Percentiles rank a stretch among this genome's conserved stretches.
Conservation (phyloP, 116 monocot species). For the Posidonia oceanica region DNA sequence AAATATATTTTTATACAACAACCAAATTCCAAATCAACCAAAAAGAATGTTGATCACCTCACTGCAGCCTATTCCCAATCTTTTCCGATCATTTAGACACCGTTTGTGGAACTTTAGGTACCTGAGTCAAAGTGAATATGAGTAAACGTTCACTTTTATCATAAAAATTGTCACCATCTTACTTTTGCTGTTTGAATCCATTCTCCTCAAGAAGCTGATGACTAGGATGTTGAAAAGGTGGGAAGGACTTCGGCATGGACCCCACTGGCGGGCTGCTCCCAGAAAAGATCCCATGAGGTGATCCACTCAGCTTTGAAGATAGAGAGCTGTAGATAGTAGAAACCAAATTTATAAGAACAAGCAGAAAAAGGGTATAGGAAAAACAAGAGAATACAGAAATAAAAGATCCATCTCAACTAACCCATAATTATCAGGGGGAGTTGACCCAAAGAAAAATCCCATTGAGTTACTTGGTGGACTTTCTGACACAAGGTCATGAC, state of each 20-base stretch:
- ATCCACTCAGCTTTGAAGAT: constrained; percentile 53
- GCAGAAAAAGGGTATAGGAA: constrained; percentile 6
- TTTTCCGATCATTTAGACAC: constrained; percentile 87
- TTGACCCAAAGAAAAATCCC: constrained; percentile 92
- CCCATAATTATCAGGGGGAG: constrained; percentile 83
- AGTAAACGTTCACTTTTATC: neutral
- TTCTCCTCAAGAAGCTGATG: constrained; percentile 93
- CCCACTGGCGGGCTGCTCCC: constrained; percentile 80
- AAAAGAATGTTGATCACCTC: constrained; percentile 34
- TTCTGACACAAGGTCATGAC: constrained; percentile 53
- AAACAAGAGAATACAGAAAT: neutral
- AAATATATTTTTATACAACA: no score
- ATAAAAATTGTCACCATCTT: constrained; percentile 7
- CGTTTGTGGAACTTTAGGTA: constrained; percentile 83
- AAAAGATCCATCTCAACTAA: constrained; percentile 9
- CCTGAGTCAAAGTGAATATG: constrained; percentile 5
- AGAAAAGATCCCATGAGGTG: constrained; percentile 55
- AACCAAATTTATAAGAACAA: neutral
- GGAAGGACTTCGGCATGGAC: constrained; percentile 78
- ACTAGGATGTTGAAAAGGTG: constrained; percentile 92
- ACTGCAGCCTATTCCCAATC: constrained; percentile 77
- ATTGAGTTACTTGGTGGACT: constrained; percentile 76
- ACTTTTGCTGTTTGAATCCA: constrained; percentile 97
- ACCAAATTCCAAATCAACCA: neutral
- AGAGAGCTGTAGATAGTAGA: constrained; percentile 19